Conservation (phyloP, 2,329 filamentous ascomycete species). For the Parascedosporium putredinis region DNA sequence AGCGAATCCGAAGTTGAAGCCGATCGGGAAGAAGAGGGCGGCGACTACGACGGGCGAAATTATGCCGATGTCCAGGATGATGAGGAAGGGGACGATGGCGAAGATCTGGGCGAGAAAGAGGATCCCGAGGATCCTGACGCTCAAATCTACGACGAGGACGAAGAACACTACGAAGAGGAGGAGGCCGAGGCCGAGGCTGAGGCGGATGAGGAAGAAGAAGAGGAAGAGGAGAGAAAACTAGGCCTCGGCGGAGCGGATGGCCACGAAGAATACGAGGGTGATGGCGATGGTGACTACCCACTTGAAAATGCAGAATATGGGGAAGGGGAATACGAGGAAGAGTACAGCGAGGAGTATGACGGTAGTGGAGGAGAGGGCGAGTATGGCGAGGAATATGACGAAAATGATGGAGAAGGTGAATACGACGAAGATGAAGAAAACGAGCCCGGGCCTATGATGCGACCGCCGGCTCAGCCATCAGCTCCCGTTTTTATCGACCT, state of each 20-base stretch:
- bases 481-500: conserved; percentile 35
- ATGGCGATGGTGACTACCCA: conserved; percentile 14
- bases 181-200: conserved; percentile 20
- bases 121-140: conserved; percentile 14
- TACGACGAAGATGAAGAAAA: conserved; percentile 7
- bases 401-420: conserved; percentile 4
- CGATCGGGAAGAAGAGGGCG: conserved; percentile 1
- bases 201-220: conserved; percentile 18
- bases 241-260: conserved; percentile 11
- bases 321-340: conserved; percentile 7
- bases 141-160: conserved; percentile 18
- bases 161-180: conserved; percentile 14
- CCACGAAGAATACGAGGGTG: conserved; percentile 15
- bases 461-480: conserved; percentile 14
- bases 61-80: conserved; percentile 6
- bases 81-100: conserved; percentile 21
- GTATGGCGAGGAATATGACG: conserved; percentile 5
- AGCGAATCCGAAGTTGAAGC: conserved; percentile 1
- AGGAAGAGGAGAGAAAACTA: conserved; percentile 15
- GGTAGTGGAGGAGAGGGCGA: conserved; percentile 6
- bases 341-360: conserved; percentile 4
- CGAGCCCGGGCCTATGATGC: not conserved
- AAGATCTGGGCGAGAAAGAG: conserved; percentile 18
- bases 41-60: conserved; percentile 6
- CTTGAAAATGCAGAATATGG: conserved; percentile 4